These are phyloP conservation scores for Extremus antarcticus DNA, from an alignment of 495 filamentous ascomycete species.

Conservation along the genomic window DNA sequence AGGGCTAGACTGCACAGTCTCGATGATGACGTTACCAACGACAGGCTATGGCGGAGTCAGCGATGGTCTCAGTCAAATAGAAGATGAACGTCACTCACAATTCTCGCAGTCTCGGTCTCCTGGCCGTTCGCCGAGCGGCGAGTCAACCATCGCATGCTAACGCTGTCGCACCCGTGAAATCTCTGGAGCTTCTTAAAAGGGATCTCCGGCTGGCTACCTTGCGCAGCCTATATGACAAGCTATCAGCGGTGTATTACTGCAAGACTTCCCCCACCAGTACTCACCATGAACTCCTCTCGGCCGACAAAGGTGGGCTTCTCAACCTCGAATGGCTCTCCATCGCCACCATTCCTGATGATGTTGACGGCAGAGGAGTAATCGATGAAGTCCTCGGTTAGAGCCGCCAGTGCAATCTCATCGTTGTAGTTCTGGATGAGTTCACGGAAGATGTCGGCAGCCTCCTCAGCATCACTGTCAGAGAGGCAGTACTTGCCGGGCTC, in stretches of 20 bases:
- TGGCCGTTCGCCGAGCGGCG: constrained; percentile 9
- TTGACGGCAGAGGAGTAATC: constrained; percentile 16
- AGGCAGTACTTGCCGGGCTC: background rate
- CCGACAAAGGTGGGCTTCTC: constrained; percentile 9
- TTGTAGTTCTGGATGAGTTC: constrained; percentile 15
- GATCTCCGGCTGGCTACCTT: constrained; percentile 14
- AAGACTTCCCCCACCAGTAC: too few relatives aligned
- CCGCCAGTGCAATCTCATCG: constrained; percentile 4
- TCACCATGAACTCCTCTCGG: constrained; percentile 4
- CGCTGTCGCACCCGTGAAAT: constrained; percentile 15
- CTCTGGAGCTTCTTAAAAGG: constrained; percentile 13
- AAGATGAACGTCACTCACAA: background rate
- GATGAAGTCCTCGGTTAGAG: constrained; percentile 12
- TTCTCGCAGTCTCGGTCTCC: constrained; percentile 4
- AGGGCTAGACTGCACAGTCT: constrained; percentile 1
- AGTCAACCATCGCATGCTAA: constrained; percentile 17
- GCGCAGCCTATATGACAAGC: too few relatives aligned
- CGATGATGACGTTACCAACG: constrained; percentile 10
- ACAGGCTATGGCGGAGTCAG: constrained; percentile 3
- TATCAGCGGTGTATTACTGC: too few relatives aligned
- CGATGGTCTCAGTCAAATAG: background rate
- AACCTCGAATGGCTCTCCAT: constrained; percentile 2
- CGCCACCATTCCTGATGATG: constrained; percentile 12
- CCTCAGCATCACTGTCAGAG: constrained; percentile 1
- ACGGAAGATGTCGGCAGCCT: constrained; percentile 11